Percentiles rank a stretch among this genome's conserved stretches.
These are phyloP conservation scores for Zangia roseola DNA, from an alignment of 768 basidiomycete genomes.

Conservation along the genomic window DNA sequence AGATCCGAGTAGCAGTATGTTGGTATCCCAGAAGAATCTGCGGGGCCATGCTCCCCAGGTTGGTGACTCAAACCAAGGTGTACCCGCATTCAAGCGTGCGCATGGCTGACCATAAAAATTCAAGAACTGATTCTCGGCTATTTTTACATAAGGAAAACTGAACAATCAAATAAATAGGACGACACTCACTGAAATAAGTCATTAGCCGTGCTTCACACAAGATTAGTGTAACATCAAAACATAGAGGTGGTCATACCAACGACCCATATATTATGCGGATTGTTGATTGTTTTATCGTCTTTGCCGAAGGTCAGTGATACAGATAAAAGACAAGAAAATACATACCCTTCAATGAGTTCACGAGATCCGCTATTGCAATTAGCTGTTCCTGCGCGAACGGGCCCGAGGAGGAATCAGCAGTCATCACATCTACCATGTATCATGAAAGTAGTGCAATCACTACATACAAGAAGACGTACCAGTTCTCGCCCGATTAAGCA, in stretches of 20 bases:
- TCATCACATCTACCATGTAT: constrained; percentile 8
- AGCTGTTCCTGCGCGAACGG: constrained; percentile 15
- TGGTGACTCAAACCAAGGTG: constrained; percentile 6
- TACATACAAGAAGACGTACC: constrained; percentile 1
- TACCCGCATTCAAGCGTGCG: constrained; percentile 11
- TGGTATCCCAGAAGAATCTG: neutral
- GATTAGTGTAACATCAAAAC: neutral
- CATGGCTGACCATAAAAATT: constrained; percentile 11
- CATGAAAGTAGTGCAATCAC: neutral
- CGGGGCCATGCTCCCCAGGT: constrained; percentile 7
- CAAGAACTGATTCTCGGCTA: constrained; percentile 17
- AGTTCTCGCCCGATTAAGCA: constrained; percentile 14
- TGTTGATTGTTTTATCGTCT: constrained; percentile 1
- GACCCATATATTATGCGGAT: constrained; percentile 10
- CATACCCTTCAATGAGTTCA: constrained; percentile 15
- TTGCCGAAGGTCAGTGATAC: neutral
- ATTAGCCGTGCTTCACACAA: constrained; percentile 9
- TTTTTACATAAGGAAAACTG: neutral
- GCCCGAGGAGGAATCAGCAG: constrained; percentile 17
- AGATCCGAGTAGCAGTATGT: constrained; percentile 1
- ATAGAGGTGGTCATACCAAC: constrained; percentile 5
- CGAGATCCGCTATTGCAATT: constrained; percentile 9
- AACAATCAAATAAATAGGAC: neutral
- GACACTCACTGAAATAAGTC: constrained; percentile 10
- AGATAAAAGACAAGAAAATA: neutral